Base-by-base conservation (phyloP, 805 yeast species). In the Teunomyces funiuensis region DNA sequence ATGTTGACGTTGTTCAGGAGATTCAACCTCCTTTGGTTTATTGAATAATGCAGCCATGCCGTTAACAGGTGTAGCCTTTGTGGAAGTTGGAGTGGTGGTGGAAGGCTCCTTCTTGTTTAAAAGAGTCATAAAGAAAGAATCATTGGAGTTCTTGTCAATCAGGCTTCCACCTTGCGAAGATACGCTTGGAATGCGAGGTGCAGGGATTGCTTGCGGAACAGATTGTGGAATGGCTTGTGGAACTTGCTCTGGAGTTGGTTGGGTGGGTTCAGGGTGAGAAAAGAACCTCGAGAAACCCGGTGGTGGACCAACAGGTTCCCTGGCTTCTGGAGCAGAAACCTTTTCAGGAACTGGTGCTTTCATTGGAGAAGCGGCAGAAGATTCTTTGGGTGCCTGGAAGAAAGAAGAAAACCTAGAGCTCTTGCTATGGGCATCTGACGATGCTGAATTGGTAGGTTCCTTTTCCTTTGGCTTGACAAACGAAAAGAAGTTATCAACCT, bases 51-150 rank as follows among this genome's bases (percentile, higher is more conserved):
- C 34, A 14, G 27, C 29, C 25, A 29, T 16, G 6, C 34, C 15
- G 15, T 19, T 19, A 5, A 17, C 31, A 7, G 31, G 18, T 28
- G 18, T 14, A 14, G 11, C 34, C n/a, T n/a, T n/a, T n/a, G n/a
- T n/a, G n/a, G n/a, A n/a, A n/a, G 25, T 13, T 6, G 14, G 16
- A n/a, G 15, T 6, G 5, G 8, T 6, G 4, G n/a, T 16, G 6
- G 28, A 6, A 15, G 39, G 41, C n/a, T 57, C 53, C 9, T 60
- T 54, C 44, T 71, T 73, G 29, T 67, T 63, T 47, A 77, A 54
- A 41, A 77, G 57, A 4, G 80, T 69, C 60, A 71, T 64, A 51
- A 77, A 53, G 45, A 77, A 77, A 11, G 68, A 54, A 44, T 74
- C 78, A 47, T 66, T 63, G n/a, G 55, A 41, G 10, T n/a, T 31